phyloP scores from a whole-genome alignment of 2,329 filamentous ascomycete genomes.

The Colletotrichum liaoningense region DNA sequence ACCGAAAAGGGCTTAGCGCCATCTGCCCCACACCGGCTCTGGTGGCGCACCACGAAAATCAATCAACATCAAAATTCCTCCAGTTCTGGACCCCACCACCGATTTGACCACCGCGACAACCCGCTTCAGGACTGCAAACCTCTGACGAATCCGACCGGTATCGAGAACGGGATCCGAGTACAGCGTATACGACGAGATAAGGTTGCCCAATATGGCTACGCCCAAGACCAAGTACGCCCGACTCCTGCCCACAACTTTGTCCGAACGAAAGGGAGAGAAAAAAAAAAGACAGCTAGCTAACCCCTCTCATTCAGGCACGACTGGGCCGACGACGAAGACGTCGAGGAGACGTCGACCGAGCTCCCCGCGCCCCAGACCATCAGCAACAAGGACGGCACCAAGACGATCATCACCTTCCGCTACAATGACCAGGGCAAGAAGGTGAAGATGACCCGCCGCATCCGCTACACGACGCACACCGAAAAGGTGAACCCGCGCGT shows the following conservation, averaged over 20 bases:
- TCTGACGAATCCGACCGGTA: conserved; percentile 10
- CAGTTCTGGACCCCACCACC: conserved; percentile 30
- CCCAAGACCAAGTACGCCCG: conserved; percentile 34
- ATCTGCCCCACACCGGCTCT: conserved; percentile 21
- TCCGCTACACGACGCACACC: conserved; percentile 91
- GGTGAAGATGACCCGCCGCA: conserved; percentile 96
- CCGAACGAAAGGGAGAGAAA: background rate
- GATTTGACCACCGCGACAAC: conserved; percentile 32
- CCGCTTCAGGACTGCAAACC: conserved; percentile 27
- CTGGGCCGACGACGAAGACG: conserved; percentile 97
- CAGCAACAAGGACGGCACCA: conserved; percentile 98
- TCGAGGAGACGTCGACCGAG: conserved; percentile 75
- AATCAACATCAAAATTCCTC: conserved; percentile 35
- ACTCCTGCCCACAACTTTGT: background rate
- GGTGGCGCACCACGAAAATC: conserved; percentile 36
- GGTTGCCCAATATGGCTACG: conserved; percentile 28
- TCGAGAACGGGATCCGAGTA: background rate
- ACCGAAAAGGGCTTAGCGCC: conserved; percentile 21
- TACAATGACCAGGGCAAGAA: conserved; percentile 95
- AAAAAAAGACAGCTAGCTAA: background rate
- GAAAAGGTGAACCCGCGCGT: conserved; percentile 97
- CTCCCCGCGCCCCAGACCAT: conserved; percentile 90
- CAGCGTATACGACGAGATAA: background rate
- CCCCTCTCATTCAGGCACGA: conserved; percentile 63
- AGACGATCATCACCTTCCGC: conserved; percentile 91